A percentile compares a stretch with the other conserved stretches of the same genome.
phyloP scores from a whole-genome alignment of 108 stramenopile genomes.

The Cylindrotheca closterium region DNA sequence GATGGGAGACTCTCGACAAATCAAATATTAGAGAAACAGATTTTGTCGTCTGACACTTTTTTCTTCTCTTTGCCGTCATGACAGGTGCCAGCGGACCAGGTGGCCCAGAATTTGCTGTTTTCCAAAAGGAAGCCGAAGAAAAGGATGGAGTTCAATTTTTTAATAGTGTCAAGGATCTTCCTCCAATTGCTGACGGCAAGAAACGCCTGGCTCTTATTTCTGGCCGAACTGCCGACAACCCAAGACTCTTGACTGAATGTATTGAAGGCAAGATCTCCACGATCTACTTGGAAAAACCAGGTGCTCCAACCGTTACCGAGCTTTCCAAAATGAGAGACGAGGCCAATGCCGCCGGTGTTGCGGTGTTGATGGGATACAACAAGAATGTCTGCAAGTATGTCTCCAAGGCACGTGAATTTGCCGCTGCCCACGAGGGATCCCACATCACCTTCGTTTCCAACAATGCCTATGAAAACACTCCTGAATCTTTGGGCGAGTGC shows the following conservation, averaged over 20 bases:
- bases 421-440: conserved; percentile 49
- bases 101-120: conserved; percentile 81
- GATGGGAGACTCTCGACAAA: no score
- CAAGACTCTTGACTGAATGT: conserved; percentile 67
- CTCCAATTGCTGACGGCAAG: conserved; percentile 63
- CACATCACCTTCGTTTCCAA: conserved; percentile 90
- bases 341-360: conserved; percentile 69
- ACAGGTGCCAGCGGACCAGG: conserved; percentile 73
- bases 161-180: conserved; percentile 63
- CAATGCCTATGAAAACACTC: conserved; percentile 88
- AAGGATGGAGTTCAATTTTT: conserved; percentile 74
- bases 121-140: conserved; percentile 50
- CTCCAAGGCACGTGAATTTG: conserved; percentile 71
- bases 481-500: conserved; percentile 84
- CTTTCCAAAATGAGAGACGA: conserved; percentile 78
- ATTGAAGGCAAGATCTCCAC: conserved; percentile 61
- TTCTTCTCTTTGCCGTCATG: background rate
- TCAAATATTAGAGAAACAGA: no score
- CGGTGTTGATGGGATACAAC: conserved; percentile 93
- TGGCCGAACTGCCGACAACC: conserved; percentile 90
- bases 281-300: conserved; percentile 92
- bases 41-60: no score
- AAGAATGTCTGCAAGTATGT: conserved; percentile 95
- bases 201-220: conserved; percentile 85
- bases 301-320: conserved; percentile 85